Conservation (phyloP, 2,329 filamentous ascomycete genomes). For the Aspergillus unguis region DNA sequence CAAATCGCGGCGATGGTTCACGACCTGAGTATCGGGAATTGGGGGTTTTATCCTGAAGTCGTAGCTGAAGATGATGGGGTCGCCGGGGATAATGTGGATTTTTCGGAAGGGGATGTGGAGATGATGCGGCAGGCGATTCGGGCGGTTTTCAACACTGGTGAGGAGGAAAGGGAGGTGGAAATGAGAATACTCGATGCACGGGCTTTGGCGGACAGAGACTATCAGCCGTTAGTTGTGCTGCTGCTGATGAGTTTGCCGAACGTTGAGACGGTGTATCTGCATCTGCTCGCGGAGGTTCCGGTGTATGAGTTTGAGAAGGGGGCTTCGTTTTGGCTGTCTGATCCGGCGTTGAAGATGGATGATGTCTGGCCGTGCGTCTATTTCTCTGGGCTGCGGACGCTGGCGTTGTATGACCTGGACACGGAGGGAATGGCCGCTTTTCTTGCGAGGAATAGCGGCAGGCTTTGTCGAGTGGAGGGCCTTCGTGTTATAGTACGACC, state of each 20-base stretch:
- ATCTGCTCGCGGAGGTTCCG: not conserved
- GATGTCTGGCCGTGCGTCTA: slow-evolving; percentile 5
- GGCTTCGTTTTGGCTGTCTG: not conserved
- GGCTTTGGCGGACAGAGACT: not conserved
- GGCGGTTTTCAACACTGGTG: not conserved
- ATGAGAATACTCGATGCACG: not conserved
- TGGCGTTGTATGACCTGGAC: slow-evolving; percentile 1
- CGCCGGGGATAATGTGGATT: not conserved
- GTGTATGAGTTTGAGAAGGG: not conserved
- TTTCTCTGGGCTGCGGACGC: not conserved
- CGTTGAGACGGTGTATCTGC: slow-evolving; percentile 4
- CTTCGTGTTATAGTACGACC: not conserved
- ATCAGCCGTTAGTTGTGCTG: slow-evolving; percentile 11
- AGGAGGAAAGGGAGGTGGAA: not conserved
- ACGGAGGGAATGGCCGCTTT: not conserved
- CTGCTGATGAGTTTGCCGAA: slow-evolving; percentile 2
- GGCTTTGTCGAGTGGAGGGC: not conserved
- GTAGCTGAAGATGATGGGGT: not conserved
- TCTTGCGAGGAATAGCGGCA: not conserved
- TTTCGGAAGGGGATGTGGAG: not conserved
- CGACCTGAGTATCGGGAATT: slow-evolving; percentile 7
- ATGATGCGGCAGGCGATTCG: not conserved
- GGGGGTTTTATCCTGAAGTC: slow-evolving; percentile 1
- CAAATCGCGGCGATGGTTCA: not conserved
- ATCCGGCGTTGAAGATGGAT: not conserved